Conservation (phyloP, 179 eudicot species). For the Camellia oleifera region DNA sequence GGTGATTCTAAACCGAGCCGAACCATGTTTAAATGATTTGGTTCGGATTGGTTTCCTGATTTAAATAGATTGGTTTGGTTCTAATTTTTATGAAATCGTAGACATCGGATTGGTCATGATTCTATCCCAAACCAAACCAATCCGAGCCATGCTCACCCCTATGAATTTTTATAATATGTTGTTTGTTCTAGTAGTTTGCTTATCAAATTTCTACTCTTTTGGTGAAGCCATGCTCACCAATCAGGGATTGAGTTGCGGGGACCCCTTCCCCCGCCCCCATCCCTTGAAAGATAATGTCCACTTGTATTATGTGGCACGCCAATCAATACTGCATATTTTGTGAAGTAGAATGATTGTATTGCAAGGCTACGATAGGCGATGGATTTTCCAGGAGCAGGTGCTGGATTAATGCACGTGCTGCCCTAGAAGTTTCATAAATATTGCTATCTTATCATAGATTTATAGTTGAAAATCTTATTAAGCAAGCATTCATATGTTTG, state of each 20-base stretch:
- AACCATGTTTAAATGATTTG: too few relatives aligned
- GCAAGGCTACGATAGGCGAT: neutral
- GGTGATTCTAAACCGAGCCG: too few relatives aligned
- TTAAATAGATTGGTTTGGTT: too few relatives aligned
- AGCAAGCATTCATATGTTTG: neutral
- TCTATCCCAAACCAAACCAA: too few relatives aligned
- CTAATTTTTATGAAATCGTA: too few relatives aligned
- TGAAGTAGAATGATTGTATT: neutral
- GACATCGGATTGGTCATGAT: too few relatives aligned
- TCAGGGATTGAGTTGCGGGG: too few relatives aligned
- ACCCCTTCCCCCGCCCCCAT: too few relatives aligned
- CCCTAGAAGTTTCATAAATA: neutral
- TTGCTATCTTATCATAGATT: neutral
- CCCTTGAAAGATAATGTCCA: neutral
- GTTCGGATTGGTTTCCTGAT: too few relatives aligned
- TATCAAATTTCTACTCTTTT: neutral
- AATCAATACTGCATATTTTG: neutral
- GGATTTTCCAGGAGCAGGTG: neutral
- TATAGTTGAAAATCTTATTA: conserved; percentile 1
- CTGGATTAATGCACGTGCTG: neutral
- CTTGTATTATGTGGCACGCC: neutral
- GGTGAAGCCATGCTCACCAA: too few relatives aligned
- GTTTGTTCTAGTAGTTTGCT: too few relatives aligned
- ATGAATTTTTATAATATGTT: neutral
- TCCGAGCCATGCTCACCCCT: too few relatives aligned